Evolutionary conservation across 306 rosid species (phyloP), one percentile per base, ranked within the genome.

Genomic region (Lablab purpureus): DNA sequence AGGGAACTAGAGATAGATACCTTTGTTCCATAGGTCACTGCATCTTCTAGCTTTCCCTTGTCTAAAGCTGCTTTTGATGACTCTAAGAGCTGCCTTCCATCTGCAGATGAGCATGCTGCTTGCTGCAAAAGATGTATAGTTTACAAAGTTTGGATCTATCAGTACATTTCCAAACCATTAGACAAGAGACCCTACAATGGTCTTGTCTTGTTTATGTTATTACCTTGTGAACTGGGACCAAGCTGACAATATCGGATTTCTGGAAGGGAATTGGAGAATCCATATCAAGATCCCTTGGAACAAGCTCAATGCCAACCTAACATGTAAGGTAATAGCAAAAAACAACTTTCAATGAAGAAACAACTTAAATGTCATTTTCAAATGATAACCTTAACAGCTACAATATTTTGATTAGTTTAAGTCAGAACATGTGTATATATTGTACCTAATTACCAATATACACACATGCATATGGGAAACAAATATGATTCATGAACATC

Each of bases 91-190:
- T 93, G 98, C 89, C 99, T 87, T 83, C 99, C 99, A 87, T 95
- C 99, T 36, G 99, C 98, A 4, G 99, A 95, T 60, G 98, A 95
- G 86, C 97, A 95, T 72, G 98, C 97, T 71, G 98, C 99, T 93
- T 95, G 99, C 99, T 95, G 97, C 68, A 84, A 84, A 86, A 66
- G 67, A 83, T 56, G 67, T 43, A 58, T 73, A 74, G 71, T 41
- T 66, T 77, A 65, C 70, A 49, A 81, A 73, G 71, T 60, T 79
- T 67, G 84, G 69, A 34, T 22, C 28, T 46, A 76, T 64, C 54
- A 52, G 59, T 36, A 56, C 51, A 51, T 75, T 41, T 76, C 46
- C 62, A 68, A 28, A 54, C 28, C 62, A 73, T 17, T 28, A 58
- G 7, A 46, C 6, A 30, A 79, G 46, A 60, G 43, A 37, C 17